Conservation (phyloP, 2,329 filamentous ascomycete species). For the Rasamsonia emersonii region DNA sequence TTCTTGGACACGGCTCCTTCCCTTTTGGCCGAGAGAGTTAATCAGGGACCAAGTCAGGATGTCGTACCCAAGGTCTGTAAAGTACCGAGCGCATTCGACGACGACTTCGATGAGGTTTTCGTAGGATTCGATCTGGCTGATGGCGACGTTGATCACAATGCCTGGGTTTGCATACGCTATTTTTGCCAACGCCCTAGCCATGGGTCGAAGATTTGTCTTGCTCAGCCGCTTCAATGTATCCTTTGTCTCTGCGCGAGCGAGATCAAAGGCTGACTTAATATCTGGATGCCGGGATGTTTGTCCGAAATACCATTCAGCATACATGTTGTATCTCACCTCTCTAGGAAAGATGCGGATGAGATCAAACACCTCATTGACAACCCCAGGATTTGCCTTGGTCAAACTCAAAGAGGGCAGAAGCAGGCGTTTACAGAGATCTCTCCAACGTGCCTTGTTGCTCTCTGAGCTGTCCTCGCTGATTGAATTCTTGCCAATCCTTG, state of each 20-base stretch:
- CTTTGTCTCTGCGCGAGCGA: slow-evolving; percentile 68
- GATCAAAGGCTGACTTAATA: slow-evolving; percentile 69
- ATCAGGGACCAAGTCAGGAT: slow-evolving; percentile 88
- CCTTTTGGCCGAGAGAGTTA: slow-evolving; percentile 55
- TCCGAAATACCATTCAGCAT: slow-evolving; percentile 85
- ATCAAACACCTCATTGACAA: slow-evolving; percentile 79
- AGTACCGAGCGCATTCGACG: slow-evolving; percentile 89
- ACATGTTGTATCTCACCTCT: slow-evolving; percentile 73
- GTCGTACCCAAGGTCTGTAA: slow-evolving; percentile 86
- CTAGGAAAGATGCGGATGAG: slow-evolving; percentile 72
- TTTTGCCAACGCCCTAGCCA: slow-evolving; percentile 83
- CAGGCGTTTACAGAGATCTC: slow-evolving; percentile 70
- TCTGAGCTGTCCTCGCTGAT: slow-evolving; percentile 61
- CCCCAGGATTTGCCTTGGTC: slow-evolving; percentile 72
- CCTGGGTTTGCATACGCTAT: slow-evolving; percentile 87
- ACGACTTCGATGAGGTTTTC: slow-evolving; percentile 91
- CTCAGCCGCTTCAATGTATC: slow-evolving; percentile 83
- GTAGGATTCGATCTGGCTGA: slow-evolving; percentile 88
- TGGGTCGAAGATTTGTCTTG: slow-evolving; percentile 73
- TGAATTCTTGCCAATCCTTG: slow-evolving; percentile 75
- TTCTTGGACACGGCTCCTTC: slow-evolving; percentile 51
- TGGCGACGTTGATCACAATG: slow-evolving; percentile 79
- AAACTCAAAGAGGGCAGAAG: slow-evolving; percentile 84
- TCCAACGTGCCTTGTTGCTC: slow-evolving; percentile 69
- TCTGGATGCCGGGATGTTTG: slow-evolving; percentile 66